These are phyloP conservation scores for Paxillus ammoniavirescens DNA, from an alignment of 768 basidiomycete genomes.

Conservation along the genomic window DNA sequence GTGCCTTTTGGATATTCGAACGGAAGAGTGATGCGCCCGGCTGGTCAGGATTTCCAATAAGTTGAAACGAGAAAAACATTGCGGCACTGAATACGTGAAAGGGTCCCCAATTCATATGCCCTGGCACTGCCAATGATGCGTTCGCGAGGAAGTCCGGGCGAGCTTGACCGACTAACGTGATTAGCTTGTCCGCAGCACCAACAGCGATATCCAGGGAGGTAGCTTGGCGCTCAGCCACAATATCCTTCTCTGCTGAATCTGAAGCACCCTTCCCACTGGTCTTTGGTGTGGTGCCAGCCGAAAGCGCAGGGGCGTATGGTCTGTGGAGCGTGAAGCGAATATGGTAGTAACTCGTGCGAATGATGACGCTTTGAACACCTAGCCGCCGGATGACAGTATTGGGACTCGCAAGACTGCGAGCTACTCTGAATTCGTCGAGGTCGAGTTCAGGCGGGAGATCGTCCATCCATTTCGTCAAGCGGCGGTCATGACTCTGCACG, in stretches of 20 bases:
- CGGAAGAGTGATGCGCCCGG: constrained; percentile 77
- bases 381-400: constrained; percentile 58
- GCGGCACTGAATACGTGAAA: constrained; percentile 85
- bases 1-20: constrained; percentile 68
- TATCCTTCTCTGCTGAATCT: constrained; percentile 28
- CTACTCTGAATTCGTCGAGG: constrained; percentile 73
- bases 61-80: constrained; percentile 91
- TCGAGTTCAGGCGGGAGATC: constrained; percentile 71
- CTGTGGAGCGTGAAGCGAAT: constrained; percentile 84
- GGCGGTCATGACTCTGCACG: constrained; percentile 69
- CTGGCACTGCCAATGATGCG: constrained; percentile 67
- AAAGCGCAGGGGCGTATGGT: constrained; percentile 53
- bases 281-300: constrained; percentile 19
- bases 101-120: constrained; percentile 82
- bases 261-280: constrained; percentile 26
- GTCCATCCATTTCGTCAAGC: constrained; percentile 73
- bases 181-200: constrained; percentile 72
- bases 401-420: constrained; percentile 66
- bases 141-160: constrained; percentile 75
- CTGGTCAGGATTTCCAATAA: constrained; percentile 77
- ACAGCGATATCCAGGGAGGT: constrained; percentile 74
- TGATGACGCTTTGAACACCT: constrained; percentile 80
- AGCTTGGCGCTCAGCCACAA: constrained; percentile 40
- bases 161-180: constrained; percentile 73
- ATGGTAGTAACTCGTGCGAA: constrained; percentile 75